phyloP scores from a whole-genome alignment of 2,329 filamentous ascomycete species.

The Ophiostoma sp. region DNA sequence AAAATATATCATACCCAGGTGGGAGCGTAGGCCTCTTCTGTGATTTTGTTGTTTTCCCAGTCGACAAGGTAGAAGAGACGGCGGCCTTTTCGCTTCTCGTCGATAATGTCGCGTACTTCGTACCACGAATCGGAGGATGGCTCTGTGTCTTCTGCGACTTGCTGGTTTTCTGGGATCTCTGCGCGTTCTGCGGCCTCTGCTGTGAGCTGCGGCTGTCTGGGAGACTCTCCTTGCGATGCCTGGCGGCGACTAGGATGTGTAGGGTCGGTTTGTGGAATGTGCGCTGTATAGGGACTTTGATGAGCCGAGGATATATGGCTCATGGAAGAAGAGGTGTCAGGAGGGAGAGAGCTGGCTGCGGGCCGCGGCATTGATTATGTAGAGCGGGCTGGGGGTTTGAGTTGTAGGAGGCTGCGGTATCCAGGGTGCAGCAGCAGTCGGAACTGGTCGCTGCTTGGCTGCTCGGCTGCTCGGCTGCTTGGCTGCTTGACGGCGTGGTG shows the following conservation, averaged over 20 bases:
- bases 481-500: neutral
- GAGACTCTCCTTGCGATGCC: neutral
- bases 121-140: conserved; percentile 27
- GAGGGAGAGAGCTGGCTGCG: neutral
- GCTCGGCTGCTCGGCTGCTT: no score
- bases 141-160: neutral
- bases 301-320: neutral
- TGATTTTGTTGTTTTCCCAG: conserved; percentile 50
- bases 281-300: neutral
- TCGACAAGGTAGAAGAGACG: conserved; percentile 47
- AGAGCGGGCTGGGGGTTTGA: neutral
- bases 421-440: neutral
- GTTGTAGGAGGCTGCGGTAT: neutral
- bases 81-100: conserved; percentile 34
- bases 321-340: neutral
- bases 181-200: neutral
- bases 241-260: neutral
- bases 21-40: conserved; percentile 44
- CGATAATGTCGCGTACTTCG: conserved; percentile 36
- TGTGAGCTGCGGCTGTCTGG: neutral
- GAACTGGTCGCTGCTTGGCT: neutral
- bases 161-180: neutral
- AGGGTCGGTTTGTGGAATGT: neutral
- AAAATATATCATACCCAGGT: conserved; percentile 45
- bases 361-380: conserved; percentile 10